phyloP scores from a whole-genome alignment of 495 filamentous ascomycete genomes.

The Hypoxylon lenormandii region DNA sequence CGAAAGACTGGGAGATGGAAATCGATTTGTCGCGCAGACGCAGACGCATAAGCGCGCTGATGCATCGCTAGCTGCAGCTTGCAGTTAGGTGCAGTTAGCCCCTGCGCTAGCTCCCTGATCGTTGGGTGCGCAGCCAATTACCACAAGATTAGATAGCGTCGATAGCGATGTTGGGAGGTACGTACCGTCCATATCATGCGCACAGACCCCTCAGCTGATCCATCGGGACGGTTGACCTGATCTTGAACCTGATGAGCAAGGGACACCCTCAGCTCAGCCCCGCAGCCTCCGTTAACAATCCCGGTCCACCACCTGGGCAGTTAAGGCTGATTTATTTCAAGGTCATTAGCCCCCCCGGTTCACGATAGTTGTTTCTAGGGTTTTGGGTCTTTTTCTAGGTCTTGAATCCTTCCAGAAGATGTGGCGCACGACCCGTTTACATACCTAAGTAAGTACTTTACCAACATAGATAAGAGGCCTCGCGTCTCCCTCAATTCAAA shows the following conservation, averaged over 20 bases:
- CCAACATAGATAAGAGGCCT: conserved; percentile 35
- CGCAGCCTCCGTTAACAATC: not conserved
- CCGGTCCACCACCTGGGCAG: not conserved
- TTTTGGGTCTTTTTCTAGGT: conserved; percentile 8
- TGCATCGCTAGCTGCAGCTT: not conserved
- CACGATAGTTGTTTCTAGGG: conserved; percentile 5
- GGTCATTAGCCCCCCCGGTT: conserved; percentile 19
- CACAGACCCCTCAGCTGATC: conserved; percentile 36
- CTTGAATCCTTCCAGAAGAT: conserved; percentile 13
- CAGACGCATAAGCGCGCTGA: conserved; percentile 1
- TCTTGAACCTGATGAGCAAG: conserved; percentile 18
- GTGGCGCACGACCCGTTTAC: not conserved
- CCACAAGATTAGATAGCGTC: not conserved
- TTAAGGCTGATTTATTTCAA: conserved; percentile 16
- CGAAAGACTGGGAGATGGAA: not conserved
- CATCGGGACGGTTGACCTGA: conserved; percentile 9
- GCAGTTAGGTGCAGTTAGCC: not conserved
- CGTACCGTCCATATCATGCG: conserved; percentile 27
- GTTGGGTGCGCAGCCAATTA: conserved; percentile 12
- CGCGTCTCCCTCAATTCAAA: not conserved
- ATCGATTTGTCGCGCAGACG: not conserved
- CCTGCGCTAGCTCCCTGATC: not conserved
- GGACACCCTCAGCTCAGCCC: conserved; percentile 27
- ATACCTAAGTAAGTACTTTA: too few species aligned
- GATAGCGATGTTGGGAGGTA: conserved; percentile 8